Evolutionary conservation across 495 filamentous ascomycete species (phyloP).

Genomic region (Penicillium longicatenatum): DNA sequence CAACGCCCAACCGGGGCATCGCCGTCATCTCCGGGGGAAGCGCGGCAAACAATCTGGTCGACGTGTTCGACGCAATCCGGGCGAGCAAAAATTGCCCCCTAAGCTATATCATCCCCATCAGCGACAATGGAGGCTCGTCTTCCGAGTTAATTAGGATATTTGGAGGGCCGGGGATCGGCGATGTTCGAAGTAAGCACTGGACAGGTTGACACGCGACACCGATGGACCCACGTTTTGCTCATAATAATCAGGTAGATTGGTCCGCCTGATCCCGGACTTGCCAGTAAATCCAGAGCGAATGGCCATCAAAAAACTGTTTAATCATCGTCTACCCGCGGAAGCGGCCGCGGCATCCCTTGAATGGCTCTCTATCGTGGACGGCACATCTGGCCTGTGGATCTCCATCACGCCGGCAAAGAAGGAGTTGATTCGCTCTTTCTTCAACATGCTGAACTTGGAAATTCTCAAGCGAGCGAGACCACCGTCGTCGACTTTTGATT

Average conservation of each 20-base stretch:
- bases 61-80: slow-evolving; percentile 79
- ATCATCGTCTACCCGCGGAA: slow-evolving; percentile 72
- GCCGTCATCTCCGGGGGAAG: slow-evolving; percentile 88
- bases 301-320: slow-evolving; percentile 80
- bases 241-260: slow-evolving; percentile 66
- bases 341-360: slow-evolving; percentile 49
- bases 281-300: slow-evolving; percentile 60
- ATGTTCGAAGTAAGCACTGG: slow-evolving; percentile 73
- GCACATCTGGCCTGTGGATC: slow-evolving; percentile 71
- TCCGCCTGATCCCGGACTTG: slow-evolving; percentile 82
- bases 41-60: slow-evolving; percentile 90
- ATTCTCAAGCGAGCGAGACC: slow-evolving; percentile 82
- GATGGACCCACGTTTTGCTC: background rate
- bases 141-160: slow-evolving; percentile 91
- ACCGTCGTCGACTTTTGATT: slow-evolving; percentile 80
- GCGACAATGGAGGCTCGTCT: slow-evolving; percentile 91
- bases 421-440: slow-evolving; percentile 87
- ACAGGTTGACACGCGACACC: background rate
- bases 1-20: slow-evolving; percentile 55
- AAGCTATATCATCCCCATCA: slow-evolving; percentile 89
- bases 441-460: slow-evolving; percentile 86
- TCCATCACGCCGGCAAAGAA: slow-evolving; percentile 80
- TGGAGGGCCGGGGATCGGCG: slow-evolving; percentile 90
- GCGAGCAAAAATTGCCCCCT: slow-evolving; percentile 68
- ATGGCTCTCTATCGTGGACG: slow-evolving; percentile 91